These are phyloP conservation scores for Teunomyces pallodes DNA, from an alignment of 805 yeast genomes.

Conservation along the genomic window DNA sequence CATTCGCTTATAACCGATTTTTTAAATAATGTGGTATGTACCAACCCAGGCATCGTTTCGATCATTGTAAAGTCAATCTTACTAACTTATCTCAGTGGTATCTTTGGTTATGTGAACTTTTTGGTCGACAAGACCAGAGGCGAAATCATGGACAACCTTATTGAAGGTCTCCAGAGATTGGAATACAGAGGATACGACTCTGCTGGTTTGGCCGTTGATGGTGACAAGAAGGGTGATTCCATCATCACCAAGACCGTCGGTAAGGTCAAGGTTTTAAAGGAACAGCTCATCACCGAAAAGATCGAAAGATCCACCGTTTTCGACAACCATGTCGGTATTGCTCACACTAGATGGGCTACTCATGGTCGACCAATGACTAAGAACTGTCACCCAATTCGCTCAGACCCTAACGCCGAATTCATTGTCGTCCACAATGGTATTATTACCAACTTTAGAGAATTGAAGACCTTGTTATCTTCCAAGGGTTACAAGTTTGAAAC, in stretches of 20 bases:
- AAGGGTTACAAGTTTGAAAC: slow-evolving; percentile 84
- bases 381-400: slow-evolving; percentile 96
- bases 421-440: slow-evolving; percentile 97
- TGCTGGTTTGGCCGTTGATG: slow-evolving; percentile 94
- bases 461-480: slow-evolving; percentile 72
- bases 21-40: slow-evolving; percentile 3
- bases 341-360: slow-evolving; percentile 99
- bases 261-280: slow-evolving; percentile 79
- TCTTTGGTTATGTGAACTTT: slow-evolving; percentile 96
- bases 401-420: slow-evolving; percentile 80
- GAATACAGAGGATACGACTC: slow-evolving; percentile 99
- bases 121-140: slow-evolving; percentile 90
- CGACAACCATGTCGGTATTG: slow-evolving; percentile 90
- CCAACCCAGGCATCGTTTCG: too few species aligned
- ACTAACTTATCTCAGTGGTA: slow-evolving; percentile 59
- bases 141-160: slow-evolving; percentile 82
- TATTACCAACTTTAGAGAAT: slow-evolving; percentile 90
- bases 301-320: slow-evolving; percentile 64
- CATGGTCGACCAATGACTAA: slow-evolving; percentile 87
- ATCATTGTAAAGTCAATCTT: not conserved
- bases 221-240: slow-evolving; percentile 71
- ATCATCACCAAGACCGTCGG: slow-evolving; percentile 82
- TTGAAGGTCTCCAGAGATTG: slow-evolving; percentile 80
- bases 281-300: slow-evolving; percentile 51
- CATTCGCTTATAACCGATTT: not conserved